Conservation (phyloP, 345 rosid species). For the Dipteronia sinensis region DNA sequence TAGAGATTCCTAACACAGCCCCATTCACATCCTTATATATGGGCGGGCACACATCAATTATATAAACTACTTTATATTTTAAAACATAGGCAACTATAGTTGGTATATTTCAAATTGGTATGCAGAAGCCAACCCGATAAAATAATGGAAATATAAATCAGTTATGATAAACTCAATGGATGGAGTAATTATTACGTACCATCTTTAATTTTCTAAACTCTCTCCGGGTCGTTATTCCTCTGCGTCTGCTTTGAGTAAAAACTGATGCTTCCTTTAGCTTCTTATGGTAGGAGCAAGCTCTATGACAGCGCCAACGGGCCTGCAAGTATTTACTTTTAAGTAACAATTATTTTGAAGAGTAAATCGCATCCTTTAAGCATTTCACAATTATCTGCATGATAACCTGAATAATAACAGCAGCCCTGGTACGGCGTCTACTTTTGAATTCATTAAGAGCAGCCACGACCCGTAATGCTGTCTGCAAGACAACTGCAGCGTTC, state of each 20-base stretch:
- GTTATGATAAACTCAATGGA: constrained; percentile 3
- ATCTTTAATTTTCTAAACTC: constrained; percentile 30
- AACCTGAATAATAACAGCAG: constrained; percentile 69
- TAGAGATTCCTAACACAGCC: not conserved
- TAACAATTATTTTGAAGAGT: constrained; percentile 20
- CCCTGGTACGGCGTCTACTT: constrained; percentile 36
- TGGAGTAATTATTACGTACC: constrained; percentile 37
- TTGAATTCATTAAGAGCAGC: constrained; percentile 49
- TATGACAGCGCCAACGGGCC: constrained; percentile 65
- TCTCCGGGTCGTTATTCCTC: constrained; percentile 38
- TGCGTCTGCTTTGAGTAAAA: constrained; percentile 44
- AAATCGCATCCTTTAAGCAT: constrained; percentile 15
- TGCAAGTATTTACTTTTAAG: constrained; percentile 30
- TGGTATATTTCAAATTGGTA: constrained; percentile 3
- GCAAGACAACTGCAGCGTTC: constrained; percentile 63
- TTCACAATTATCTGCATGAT: constrained; percentile 7
- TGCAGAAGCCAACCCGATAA: not conserved
- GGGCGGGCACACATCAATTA: not conserved
- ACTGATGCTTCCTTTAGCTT: constrained; percentile 45
- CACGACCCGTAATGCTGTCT: constrained; percentile 58
- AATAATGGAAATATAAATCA: not conserved
- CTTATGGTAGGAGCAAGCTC: constrained; percentile 47
- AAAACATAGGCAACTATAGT: not conserved
- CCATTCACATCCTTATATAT: not conserved
- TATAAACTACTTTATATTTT: not conserved